Percentiles rank a stretch among this genome's conserved stretches.
Evolutionary conservation across 2,329 filamentous ascomycete genomes (phyloP).

Genomic region (Cordyceps farinosa): DNA sequence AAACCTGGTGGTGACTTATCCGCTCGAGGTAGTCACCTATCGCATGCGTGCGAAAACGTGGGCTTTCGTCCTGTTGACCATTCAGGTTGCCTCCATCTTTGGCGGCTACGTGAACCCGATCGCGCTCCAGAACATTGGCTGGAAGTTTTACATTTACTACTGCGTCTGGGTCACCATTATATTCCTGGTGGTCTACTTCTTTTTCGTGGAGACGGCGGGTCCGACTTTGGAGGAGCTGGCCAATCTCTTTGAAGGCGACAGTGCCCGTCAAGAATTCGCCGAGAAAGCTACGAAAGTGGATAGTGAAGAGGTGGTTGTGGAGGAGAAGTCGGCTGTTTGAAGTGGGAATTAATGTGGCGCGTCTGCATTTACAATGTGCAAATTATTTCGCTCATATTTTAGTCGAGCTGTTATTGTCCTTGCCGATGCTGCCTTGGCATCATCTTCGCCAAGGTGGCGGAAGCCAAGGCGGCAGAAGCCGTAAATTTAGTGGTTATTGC

Average conservation of each 20-base stretch:
- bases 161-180: conserved; percentile 38
- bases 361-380: not conserved
- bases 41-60: conserved; percentile 41
- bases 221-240: conserved; percentile 35
- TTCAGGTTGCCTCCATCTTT: conserved; percentile 37
- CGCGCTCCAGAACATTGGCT: conserved; percentile 35
- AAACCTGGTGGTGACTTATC: conserved; percentile 41
- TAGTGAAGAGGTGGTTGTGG: conserved; percentile 14
- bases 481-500: not conserved
- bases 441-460: not conserved
- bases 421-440: not conserved
- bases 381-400: not conserved
- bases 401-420: not conserved
- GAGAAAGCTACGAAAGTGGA: conserved; percentile 21
- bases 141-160: conserved; percentile 42
- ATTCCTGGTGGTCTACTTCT: conserved; percentile 38
- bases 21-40: conserved; percentile 40
- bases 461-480: not conserved
- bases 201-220: conserved; percentile 38
- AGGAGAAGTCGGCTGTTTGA: conserved; percentile 12
- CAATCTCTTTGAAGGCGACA: conserved; percentile 24
- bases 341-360: not conserved
- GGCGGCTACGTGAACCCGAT: conserved; percentile 40
- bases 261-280: conserved; percentile 16
- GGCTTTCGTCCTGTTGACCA: conserved; percentile 39